A percentile compares a stretch with the other conserved stretches of the same genome.
phyloP scores from a whole-genome alignment of 768 basidiomycete species.

The Kwoniella heveanensis region DNA sequence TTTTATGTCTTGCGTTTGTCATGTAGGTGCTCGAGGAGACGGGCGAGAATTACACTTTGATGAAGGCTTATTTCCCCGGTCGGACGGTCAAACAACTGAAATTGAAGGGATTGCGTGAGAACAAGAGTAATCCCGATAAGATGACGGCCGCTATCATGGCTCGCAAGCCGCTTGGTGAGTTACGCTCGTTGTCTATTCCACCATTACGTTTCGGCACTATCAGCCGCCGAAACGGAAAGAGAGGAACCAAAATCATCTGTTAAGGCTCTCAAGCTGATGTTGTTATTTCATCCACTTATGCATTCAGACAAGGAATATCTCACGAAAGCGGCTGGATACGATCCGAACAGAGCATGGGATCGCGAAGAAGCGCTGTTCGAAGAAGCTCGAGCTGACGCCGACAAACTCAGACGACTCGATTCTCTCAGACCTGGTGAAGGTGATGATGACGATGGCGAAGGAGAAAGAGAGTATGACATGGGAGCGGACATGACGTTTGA shows the following conservation, averaged over 20 bases:
- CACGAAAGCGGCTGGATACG: slow-evolving; percentile 33
- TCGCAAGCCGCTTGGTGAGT: slow-evolving; percentile 39
- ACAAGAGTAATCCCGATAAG: slow-evolving; percentile 32
- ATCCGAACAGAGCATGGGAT: slow-evolving; percentile 30
- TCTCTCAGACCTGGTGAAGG: slow-evolving; percentile 5
- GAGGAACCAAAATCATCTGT: neutral
- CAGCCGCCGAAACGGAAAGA: neutral
- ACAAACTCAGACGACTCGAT: slow-evolving; percentile 10
- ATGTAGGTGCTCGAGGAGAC: slow-evolving; percentile 38
- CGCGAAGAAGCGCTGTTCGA: slow-evolving; percentile 28
- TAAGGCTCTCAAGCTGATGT: too few species aligned
- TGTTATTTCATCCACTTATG: too few species aligned
- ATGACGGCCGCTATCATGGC: slow-evolving; percentile 37
- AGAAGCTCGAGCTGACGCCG: slow-evolving; percentile 32
- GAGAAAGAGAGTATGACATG: neutral
- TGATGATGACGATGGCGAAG: neutral
- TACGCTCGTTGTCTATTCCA: neutral
- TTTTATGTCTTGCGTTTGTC: neutral
- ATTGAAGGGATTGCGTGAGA: slow-evolving; percentile 38
- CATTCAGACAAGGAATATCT: slow-evolving; percentile 34
- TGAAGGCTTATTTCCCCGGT: slow-evolving; percentile 44
- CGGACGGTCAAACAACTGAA: slow-evolving; percentile 37
- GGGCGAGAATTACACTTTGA: slow-evolving; percentile 42
- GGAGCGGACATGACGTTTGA: slow-evolving; percentile 1
- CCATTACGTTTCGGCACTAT: too few species aligned